Evolutionary conservation across 2,329 filamentous ascomycete genomes (phyloP), one percentile per base, ranked within the genome.

Genomic region (Kalaharituber pfeilii): DNA sequence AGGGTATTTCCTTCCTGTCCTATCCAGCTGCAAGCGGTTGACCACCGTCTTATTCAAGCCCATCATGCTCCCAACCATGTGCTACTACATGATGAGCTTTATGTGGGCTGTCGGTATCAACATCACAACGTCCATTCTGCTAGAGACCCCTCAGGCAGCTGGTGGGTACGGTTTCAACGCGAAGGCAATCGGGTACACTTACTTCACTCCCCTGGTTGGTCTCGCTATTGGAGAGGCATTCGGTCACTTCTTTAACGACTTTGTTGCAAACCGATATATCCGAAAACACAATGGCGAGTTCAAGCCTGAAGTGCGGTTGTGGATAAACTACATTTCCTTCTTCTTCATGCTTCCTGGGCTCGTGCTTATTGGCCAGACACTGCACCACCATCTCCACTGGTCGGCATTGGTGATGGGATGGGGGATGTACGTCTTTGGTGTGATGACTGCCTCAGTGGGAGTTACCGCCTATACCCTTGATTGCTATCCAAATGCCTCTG

Each of bases 161-260:
- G 60, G 60, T 22, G 59, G 62, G 11, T 65, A 65, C 50, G 61
- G 60, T 3, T 63, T 57, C 33, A 52, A 52, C 25, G 52, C 54
- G 36, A 55, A 54, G 36, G 57, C 53, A 2, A 36, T 62, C 29
- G 60, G 57, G 11, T 64, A 55, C 44, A 56, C 61, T 30, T 65
- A 66, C 55, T 63, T 66, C 44, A 62, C 65, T 3, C 64, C 64
- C n/a, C 55, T 65, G n/a, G 57, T 65, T 1, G 62, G 53, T 1
- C 59, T 62, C 3, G 50, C 53, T 9, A 44, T 65, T 18, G 64
- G 62, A 25, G 63, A 65, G 51, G 8, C 60, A 13, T 59, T 63
- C 24, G 63, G 65, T 8, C 62, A 65, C 39, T 63, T 52, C 55
- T 60, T 65, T 50, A 63, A 65, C 50, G 64, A 66, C 49, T 62